phyloP scores from a whole-genome alignment of 208 protist species.

The Crithidia brevicula region DNA sequence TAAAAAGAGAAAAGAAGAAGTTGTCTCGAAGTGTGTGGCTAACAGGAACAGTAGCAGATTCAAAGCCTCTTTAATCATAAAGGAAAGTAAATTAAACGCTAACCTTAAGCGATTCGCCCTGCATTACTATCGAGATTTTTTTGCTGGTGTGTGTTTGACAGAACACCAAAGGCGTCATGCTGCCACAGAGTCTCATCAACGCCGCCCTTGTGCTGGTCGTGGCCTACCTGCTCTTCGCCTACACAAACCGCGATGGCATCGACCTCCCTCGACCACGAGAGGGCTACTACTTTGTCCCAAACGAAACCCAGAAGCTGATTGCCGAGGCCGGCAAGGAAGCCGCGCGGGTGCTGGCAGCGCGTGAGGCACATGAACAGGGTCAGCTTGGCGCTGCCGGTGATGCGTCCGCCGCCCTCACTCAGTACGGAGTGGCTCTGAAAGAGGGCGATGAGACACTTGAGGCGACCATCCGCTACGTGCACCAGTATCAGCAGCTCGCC shows the following conservation, averaged over 20 bases:
- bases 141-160: too few relatives aligned
- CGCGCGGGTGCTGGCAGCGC: constrained; percentile 25
- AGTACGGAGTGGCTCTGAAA: constrained; percentile 31
- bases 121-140: too few relatives aligned
- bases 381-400: constrained; percentile 2
- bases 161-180: too few relatives aligned
- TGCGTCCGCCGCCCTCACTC: constrained; percentile 1
- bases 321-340: constrained; percentile 33
- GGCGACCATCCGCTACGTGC: constrained; percentile 30
- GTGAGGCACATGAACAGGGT: constrained; percentile 10
- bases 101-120: too few relatives aligned
- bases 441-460: constrained; percentile 33
- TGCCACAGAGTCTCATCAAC: constrained; percentile 13
- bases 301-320: constrained; percentile 36
- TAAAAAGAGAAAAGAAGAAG: too few relatives aligned
- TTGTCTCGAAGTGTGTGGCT: too few relatives aligned
- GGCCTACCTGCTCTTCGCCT: constrained; percentile 32
- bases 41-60: too few relatives aligned
- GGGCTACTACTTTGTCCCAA: constrained; percentile 29
- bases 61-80: too few relatives aligned
- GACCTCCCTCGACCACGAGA: constrained; percentile 15
- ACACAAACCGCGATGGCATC: constrained; percentile 25
- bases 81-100: neutral
- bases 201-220: constrained; percentile 15
- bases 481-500: constrained; percentile 22